phyloP scores from a whole-genome alignment of 108 stramenopile species.

The Cyclostephanos tholiformis region DNA sequence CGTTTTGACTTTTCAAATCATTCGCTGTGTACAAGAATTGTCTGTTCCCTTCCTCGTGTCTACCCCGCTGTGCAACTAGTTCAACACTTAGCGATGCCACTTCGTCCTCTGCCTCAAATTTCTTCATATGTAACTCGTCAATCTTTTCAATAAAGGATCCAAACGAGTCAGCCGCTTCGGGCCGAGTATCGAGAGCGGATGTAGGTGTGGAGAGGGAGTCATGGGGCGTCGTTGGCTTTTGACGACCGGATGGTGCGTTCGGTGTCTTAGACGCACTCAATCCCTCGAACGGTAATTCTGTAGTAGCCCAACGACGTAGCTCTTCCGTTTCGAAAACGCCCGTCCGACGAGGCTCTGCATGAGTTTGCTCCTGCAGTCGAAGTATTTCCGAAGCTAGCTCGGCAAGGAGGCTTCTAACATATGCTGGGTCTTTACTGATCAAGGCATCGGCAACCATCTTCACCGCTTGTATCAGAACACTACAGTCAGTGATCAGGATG shows the following conservation, averaged over 20 bases:
- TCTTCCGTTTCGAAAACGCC: slow-evolving; percentile 6
- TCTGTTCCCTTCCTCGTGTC: slow-evolving; percentile 49
- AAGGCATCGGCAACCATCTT: neutral
- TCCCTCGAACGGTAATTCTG: neutral
- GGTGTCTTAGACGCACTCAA: neutral
- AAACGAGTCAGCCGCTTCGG: slow-evolving; percentile 29
- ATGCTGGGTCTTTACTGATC: neutral
- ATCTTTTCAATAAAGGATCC: slow-evolving; percentile 25
- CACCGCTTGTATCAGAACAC: neutral
- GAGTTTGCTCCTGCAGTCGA: slow-evolving; percentile 16
- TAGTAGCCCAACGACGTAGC: slow-evolving; percentile 10
- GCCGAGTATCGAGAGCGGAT: slow-evolving; percentile 29
- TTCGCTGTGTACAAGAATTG: slow-evolving; percentile 23
- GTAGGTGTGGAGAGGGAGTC: slow-evolving; percentile 37
- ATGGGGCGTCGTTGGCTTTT: neutral
- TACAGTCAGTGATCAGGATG: no score
- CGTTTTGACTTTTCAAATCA: slow-evolving; percentile 37
- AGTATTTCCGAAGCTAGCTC: slow-evolving; percentile 14
- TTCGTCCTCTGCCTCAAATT: slow-evolving; percentile 30
- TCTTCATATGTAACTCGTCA: slow-evolving; percentile 25
- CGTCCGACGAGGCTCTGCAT: neutral
- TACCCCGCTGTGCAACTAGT: slow-evolving; percentile 34
- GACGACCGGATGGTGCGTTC: neutral
- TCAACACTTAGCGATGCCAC: slow-evolving; percentile 35
- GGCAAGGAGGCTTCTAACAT: neutral